Evolutionary conservation across 495 filamentous ascomycete genomes (phyloP).

Genomic region (Talaromyces trachyspermus): DNA sequence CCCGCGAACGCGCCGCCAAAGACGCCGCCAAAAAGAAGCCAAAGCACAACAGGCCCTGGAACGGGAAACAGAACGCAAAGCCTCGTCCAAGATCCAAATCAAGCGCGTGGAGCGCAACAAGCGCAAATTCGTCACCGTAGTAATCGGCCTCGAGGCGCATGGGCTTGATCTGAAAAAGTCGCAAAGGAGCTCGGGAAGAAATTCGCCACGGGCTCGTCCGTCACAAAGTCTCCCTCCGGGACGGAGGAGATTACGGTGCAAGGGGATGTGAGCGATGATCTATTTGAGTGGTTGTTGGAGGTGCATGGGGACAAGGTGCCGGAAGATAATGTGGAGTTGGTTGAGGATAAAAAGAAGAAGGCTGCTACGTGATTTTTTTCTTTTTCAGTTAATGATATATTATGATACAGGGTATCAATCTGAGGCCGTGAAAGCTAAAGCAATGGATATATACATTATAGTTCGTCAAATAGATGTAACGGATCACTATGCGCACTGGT

Average conservation of each 20-base stretch:
- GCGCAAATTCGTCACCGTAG: constrained; percentile 87
- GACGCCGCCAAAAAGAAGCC: constrained; percentile 88
- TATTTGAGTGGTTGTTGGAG: constrained; percentile 83
- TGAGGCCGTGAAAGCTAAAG: no score
- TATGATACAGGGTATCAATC: no score
- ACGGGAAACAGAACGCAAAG: constrained; percentile 68
- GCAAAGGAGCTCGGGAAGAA: constrained; percentile 42
- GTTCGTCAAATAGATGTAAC: background rate
- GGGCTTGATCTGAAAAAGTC: constrained; percentile 90
- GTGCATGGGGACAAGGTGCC: constrained; percentile 74
- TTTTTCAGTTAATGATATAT: no score
- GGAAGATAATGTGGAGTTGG: constrained; percentile 86
- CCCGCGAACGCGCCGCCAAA: constrained; percentile 85
- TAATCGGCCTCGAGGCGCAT: constrained; percentile 83
- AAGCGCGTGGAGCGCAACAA: constrained; percentile 98
- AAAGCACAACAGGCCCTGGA: constrained; percentile 80
- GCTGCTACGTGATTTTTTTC: constrained; percentile 4
- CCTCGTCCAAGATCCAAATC: constrained; percentile 75
- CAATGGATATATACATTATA: no score
- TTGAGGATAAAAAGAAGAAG: constrained; percentile 95
- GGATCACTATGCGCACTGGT: background rate
- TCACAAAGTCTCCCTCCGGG: constrained; percentile 79
- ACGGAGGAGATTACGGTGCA: constrained; percentile 97
- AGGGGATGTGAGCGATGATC: constrained; percentile 91
- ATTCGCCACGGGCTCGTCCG: constrained; percentile 83